These are phyloP conservation scores for Exophiala lecanii-corni DNA, from an alignment of 2,329 filamentous ascomycete species.

Conservation along the genomic window DNA sequence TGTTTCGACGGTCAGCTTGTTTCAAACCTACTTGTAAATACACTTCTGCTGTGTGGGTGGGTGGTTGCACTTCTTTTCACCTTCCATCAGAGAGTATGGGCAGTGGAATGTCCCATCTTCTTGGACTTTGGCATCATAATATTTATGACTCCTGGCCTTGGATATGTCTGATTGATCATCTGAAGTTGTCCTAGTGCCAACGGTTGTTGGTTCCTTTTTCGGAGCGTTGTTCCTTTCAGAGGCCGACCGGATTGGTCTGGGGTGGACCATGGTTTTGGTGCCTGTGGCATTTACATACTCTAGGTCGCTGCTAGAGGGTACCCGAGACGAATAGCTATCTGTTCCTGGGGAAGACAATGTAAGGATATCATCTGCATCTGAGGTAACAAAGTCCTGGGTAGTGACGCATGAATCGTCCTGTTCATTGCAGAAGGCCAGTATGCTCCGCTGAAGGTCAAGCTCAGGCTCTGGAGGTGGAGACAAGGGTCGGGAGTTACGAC, in stretches of 20 bases:
- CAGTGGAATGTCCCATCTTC: slow-evolving; percentile 85
- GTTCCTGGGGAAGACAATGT: slow-evolving; percentile 13
- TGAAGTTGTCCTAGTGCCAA: slow-evolving; percentile 12
- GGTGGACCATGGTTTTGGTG: slow-evolving; percentile 11
- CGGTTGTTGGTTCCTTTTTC: slow-evolving; percentile 7
- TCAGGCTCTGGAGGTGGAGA: slow-evolving; percentile 19
- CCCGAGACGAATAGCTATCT: slow-evolving; percentile 4
- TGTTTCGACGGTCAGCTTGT: slow-evolving; percentile 10
- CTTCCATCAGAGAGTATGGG: slow-evolving; percentile 59
- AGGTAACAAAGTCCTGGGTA: slow-evolving; percentile 8
- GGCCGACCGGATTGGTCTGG: slow-evolving; percentile 24
- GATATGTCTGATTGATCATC: slow-evolving; percentile 20
- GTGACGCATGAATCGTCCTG: slow-evolving; percentile 8
- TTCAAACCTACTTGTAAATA: slow-evolving; percentile 83
- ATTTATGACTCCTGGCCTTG: slow-evolving; percentile 24
- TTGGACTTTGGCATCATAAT: slow-evolving; percentile 22
- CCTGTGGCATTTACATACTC: slow-evolving; percentile 5
- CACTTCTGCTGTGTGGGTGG: slow-evolving; percentile 95
- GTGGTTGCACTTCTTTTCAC: slow-evolving; percentile 70
- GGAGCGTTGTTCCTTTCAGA: slow-evolving; percentile 20
- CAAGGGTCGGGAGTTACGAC: not conserved
- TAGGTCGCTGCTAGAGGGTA: slow-evolving; percentile 1
- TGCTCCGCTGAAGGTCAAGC: slow-evolving; percentile 5
- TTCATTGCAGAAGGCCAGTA: slow-evolving; percentile 9
- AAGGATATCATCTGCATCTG: slow-evolving; percentile 4